Evolutionary conservation across 2,329 filamentous ascomycete species (phyloP), one percentile per base, ranked within the genome.

Genomic region (Sclerotinia borealis): DNA sequence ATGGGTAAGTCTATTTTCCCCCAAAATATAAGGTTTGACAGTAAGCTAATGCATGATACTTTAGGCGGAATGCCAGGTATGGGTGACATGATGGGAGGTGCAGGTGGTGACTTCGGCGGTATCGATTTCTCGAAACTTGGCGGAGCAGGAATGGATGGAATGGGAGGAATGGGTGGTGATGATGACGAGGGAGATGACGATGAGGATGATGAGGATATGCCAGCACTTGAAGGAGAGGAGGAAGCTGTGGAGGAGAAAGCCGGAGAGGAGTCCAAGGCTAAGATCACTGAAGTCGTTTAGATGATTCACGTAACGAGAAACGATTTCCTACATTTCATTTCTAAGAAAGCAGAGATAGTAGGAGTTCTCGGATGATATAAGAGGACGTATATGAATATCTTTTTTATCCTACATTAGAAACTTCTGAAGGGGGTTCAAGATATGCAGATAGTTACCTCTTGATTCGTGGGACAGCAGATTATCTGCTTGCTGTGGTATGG

Each of bases 81-180:
- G 73, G 68, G 70, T 61, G 72, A 70, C 47, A 74, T 75, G 73
- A 74, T 75, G 72, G 72, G 73, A 41, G 73, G 78, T 39, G 72
- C 71, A 49, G 84, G 85, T 66, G 87, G 86, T 69, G 91, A 92
- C 77, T 91, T 95, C 68, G 87, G 90, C 72, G 91, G 90, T 72
- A 95, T 96, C 75, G 92, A 96, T 79, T 96, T 96, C 86, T 95
- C 90, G 73, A 96, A 96, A 83, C 88, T 96, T 67, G 88, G 87
- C 68, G 88, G 83, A 67, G 85, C 82, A 68, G 85, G 78, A 54
- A 79, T 77, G 49, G 75, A 67, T 48, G 69, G 67, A 27, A 10
- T 63, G 27, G 72, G 64, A 17, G 59, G 25, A 85, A 85, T 70
- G 85, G 70, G 65, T 15, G 72, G 68, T 29, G 72, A 71, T 25